Percentiles rank a stretch among this genome's conserved stretches.
These are phyloP conservation scores for Blakeslea trispora DNA, from an alignment of 371 early-diverging fungal species.

Conservation along the genomic window DNA sequence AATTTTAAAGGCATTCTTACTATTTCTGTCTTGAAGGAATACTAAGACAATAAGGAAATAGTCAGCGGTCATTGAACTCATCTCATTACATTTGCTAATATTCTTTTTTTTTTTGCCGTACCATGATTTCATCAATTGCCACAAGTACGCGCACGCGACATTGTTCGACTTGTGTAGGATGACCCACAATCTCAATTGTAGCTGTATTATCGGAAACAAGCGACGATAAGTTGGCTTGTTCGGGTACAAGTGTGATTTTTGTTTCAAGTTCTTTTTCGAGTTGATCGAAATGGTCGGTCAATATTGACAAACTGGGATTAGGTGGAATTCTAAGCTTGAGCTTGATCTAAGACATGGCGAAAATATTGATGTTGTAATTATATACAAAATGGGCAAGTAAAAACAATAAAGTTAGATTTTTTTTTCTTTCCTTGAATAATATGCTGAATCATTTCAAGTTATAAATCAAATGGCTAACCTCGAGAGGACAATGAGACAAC, in stretches of 20 bases:
- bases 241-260: conserved; percentile 24
- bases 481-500: conserved; percentile 23
- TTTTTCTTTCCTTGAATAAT: background rate
- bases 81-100: no score
- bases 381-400: background rate
- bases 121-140: conserved; percentile 42
- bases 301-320: conserved; percentile 9
- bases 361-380: no score
- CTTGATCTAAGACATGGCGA: no score
- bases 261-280: conserved; percentile 38
- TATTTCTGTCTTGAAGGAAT: background rate
- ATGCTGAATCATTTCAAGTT: no score
- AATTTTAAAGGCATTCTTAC: conserved; percentile 41
- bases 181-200: conserved; percentile 37
- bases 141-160: conserved; percentile 47
- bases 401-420: background rate
- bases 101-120: conserved; percentile 19
- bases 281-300: conserved; percentile 24
- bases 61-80: conserved; percentile 26
- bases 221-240: conserved; percentile 23
- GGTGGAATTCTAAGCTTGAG: conserved; percentile 22
- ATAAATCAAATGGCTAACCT: conserved; percentile 14
- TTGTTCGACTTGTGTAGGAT: conserved; percentile 39
- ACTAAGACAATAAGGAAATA: background rate
- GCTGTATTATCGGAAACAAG: conserved; percentile 40